Evolutionary conservation across 345 rosid species (phyloP).

Genomic region (Eutrema heterophyllum): DNA sequence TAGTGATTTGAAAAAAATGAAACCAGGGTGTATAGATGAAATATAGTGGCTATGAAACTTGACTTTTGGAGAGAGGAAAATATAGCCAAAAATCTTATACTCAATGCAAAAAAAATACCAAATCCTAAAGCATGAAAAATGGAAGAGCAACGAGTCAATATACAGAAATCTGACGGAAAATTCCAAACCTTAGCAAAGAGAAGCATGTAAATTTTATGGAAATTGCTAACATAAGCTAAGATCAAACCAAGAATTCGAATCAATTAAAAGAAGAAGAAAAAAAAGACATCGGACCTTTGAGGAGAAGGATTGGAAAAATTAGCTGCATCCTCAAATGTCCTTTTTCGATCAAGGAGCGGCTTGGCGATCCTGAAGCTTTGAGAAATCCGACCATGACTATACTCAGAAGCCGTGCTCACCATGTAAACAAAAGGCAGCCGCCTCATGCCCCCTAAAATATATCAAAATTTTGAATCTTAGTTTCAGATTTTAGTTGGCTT

Average conservation of each 20-base stretch:
- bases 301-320: constrained; percentile 17
- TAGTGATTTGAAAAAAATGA: background rate
- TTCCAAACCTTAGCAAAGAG: background rate
- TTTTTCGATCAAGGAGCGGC: constrained; percentile 62
- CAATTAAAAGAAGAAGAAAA: too few relatives aligned
- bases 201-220: too few relatives aligned
- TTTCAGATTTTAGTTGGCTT: too few relatives aligned
- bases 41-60: background rate
- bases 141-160: background rate
- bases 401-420: background rate
- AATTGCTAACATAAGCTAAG: background rate
- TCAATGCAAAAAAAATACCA: background rate
- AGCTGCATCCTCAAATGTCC: constrained; percentile 33
- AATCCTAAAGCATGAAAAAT: background rate
- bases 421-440: too few relatives aligned
- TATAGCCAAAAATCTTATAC: background rate
- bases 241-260: background rate
- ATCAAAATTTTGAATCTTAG: too few relatives aligned
- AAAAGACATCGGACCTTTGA: constrained; percentile 30
- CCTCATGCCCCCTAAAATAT: too few relatives aligned
- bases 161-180: background rate
- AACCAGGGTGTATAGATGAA: background rate
- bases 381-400: constrained; percentile 42
- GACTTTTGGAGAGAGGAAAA: background rate
- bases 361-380: constrained; percentile 60